Base-by-base conservation (phyloP, 2,329 filamentous ascomycete species). In the Juglanconis sp. region DNA sequence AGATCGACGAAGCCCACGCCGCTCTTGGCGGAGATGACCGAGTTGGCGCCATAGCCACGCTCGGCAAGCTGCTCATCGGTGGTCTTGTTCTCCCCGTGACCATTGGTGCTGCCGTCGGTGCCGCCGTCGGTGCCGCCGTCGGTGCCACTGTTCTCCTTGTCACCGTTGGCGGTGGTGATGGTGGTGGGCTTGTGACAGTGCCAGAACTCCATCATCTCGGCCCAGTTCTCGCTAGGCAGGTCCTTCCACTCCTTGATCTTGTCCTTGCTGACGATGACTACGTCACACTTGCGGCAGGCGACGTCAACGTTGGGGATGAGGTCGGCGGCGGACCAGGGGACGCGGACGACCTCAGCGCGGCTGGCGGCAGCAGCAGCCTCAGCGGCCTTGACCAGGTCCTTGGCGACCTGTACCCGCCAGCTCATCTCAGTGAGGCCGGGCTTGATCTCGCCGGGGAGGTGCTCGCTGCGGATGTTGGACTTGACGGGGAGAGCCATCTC, bases 201-300 rank as follows among this genome's bases (percentile, higher is more conserved):
- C 95, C 95, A 99, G 67, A 99, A 96, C 73, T 99, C 96, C 95
- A 99, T 99, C 93, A 99, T 96, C 76, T 99, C 95, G 0, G 95
- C 96, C 95, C 95, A 99, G 69, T 96, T 94, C 68, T 96, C 92
- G 70, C 92, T 96, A 0, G 95, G 95, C 17, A 99, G 78, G 70
- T 99, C 92, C 74, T 94, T 96, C 94, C 95, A 99, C 42, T 76
- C 48, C 56, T 47, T 48, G 35, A 62, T 36, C 7, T 42, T 56
- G 9, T 47, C 64, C 74, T 35, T 51, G 9, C 34, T 5, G n/a
- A 62, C 40, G n/a, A 78, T 6, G 60, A 63, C 32, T 70, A 64
- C 42, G 68, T 48, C n/a, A 42, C 62, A 63, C 17, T 17, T 15
- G 24, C 62, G 62, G 46, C 62, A 63, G n/a, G 30, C 30, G 38